These are phyloP conservation scores for Aspergillus avenaceus DNA, from an alignment of 495 filamentous ascomycete genomes.

Conservation along the genomic window DNA sequence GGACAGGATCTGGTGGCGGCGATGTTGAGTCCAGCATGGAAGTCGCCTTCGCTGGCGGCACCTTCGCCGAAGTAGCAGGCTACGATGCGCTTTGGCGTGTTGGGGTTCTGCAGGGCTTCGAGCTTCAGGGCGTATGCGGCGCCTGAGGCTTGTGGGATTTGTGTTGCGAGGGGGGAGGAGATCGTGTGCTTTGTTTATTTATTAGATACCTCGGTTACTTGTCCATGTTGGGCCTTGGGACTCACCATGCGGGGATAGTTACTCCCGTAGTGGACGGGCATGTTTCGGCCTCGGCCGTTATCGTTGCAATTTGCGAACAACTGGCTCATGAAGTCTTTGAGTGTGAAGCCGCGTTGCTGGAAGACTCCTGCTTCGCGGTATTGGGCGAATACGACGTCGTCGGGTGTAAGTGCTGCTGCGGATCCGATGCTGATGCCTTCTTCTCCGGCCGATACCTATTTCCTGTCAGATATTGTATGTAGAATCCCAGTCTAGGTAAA, in stretches of 20 bases:
- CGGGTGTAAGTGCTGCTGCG: slow-evolving; percentile 71
- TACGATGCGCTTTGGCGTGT: slow-evolving; percentile 61
- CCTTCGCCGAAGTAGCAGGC: slow-evolving; percentile 96
- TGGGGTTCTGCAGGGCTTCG: slow-evolving; percentile 69
- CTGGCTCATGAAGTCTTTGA: slow-evolving; percentile 91
- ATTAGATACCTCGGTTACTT: slow-evolving; percentile 8
- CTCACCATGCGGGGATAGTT: slow-evolving; percentile 73
- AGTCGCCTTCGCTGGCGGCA: slow-evolving; percentile 96
- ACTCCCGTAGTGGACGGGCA: slow-evolving; percentile 96
- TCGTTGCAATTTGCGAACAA: slow-evolving; percentile 88
- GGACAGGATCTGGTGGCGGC: slow-evolving; percentile 91
- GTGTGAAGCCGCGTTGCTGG: slow-evolving; percentile 80
- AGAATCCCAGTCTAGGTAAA: background rate
- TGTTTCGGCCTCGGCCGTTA: slow-evolving; percentile 79
- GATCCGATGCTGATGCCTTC: slow-evolving; percentile 90
- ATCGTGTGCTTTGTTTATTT: slow-evolving; percentile 68
- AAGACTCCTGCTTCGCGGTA: slow-evolving; percentile 93
- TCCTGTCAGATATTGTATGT: no score
- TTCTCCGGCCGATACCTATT: slow-evolving; percentile 83
- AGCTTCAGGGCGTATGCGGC: slow-evolving; percentile 94
- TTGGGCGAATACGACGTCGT: slow-evolving; percentile 90
- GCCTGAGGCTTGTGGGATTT: slow-evolving; percentile 91
- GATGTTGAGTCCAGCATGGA: slow-evolving; percentile 95
- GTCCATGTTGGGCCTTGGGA: background rate
- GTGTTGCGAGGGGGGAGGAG: slow-evolving; percentile 87